Evolutionary conservation across 176 grass and related monocot genomes (phyloP), one percentile per base, ranked within the genome.

Genomic region (Olyra latifolia): DNA sequence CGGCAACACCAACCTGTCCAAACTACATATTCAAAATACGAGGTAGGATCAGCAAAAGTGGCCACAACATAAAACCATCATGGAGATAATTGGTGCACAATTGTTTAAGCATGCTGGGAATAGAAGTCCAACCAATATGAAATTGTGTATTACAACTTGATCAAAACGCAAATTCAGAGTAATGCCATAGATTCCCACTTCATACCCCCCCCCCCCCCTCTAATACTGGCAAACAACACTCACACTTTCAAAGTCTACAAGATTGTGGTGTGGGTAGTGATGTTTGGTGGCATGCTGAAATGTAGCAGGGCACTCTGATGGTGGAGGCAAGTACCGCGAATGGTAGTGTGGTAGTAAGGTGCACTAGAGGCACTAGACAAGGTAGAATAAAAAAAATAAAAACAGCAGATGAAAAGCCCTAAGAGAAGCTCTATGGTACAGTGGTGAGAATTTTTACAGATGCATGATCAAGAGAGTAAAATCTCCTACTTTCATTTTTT

Each of bases 1-100:
- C 89, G 6, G 42, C 86, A 8, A 84, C 71, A 43, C 92, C 92
- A 40, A 91, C 56, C 71, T 94, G 92, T 22, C 92, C 92, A 91
- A 94, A 94, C 92, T 94, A 57, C 42, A 86, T 59, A 38, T 29
- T 52, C 22, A 54, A 64, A 53, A 74, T 10, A 82, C 5, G 1
- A 41, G 50, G 17, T 20, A 62, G 29, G 58, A 15, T 62, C 3
- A 52, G n/a, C 38, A 41, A 5, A 63, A 16, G 30, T 28, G 13
- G 19, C 1, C 2, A 62, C 12, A 82, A 28, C 30, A 52, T 73
- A 17, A 27, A 24, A 38, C 11, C 39, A 23, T 71, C 15, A 15
- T 19, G 5, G 47, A 53, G 69, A 44, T 50, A 50, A 32, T 20
- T 20, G 3, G 15, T 50, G 69, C 45, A 49, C 25, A 71, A 20